A percentile compares a stretch with the other conserved stretches of the same genome.
These are phyloP conservation scores for Fonsecaea monophora DNA, from an alignment of 2,329 filamentous ascomycete species.

Conservation along the genomic window DNA sequence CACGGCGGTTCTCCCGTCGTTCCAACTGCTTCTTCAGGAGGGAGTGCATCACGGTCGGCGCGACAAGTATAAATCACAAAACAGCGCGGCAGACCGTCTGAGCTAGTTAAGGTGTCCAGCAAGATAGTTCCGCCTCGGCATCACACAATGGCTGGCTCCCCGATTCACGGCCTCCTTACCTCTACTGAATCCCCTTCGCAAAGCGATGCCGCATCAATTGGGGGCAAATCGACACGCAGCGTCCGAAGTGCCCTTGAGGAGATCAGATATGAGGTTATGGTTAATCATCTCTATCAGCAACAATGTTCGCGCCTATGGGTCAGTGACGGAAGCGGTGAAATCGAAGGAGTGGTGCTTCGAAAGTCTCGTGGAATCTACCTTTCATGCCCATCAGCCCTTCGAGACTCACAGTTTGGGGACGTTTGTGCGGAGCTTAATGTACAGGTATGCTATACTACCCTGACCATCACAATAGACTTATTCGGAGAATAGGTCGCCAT, in stretches of 20 bases:
- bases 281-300: conserved; percentile 81
- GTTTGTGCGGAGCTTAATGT: conserved; percentile 74
- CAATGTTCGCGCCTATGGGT: conserved; percentile 78
- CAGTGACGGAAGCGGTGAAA: conserved; percentile 69
- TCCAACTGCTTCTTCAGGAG: background rate
- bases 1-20: background rate
- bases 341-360: conserved; percentile 75
- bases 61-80: conserved; percentile 5
- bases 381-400: conserved; percentile 72
- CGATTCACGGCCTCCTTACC: background rate
- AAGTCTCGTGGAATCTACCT: conserved; percentile 73
- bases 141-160: background rate
- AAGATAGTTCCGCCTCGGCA: conserved; percentile 3
- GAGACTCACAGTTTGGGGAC: conserved; percentile 66
- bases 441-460: conserved; percentile 58
- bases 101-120: background rate
- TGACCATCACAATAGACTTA: conserved; percentile 22
- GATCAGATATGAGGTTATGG: conserved; percentile 82
- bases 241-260: conserved; percentile 67
- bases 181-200: conserved; percentile 50
- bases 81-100: background rate
- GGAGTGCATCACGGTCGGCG: background rate
- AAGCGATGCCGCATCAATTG: conserved; percentile 58
- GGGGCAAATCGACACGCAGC: conserved; percentile 52
- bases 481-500: conserved; percentile 67